Evolutionary conservation across 495 filamentous ascomycete genomes (phyloP).

Genomic region (Tuber aestivum): DNA sequence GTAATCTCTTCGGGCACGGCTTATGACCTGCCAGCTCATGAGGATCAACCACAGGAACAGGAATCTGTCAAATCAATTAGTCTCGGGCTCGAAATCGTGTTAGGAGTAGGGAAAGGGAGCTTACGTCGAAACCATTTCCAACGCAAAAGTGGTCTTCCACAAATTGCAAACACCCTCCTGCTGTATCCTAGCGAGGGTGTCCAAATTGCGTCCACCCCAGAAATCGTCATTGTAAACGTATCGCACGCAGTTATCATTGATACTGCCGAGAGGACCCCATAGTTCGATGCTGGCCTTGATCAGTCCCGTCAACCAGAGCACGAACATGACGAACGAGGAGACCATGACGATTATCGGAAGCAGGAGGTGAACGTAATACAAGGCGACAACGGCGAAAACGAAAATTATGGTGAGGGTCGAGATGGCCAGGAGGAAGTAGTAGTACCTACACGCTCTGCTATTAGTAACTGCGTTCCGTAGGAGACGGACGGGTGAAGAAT

Average conservation of each 20-base stretch:
- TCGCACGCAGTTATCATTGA: slow-evolving; percentile 72
- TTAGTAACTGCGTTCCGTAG: slow-evolving; percentile 8
- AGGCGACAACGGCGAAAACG: slow-evolving; percentile 62
- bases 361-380: slow-evolving; percentile 71
- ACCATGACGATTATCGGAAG: slow-evolving; percentile 86
- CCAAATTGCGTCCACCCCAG: slow-evolving; percentile 55
- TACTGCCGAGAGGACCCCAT: slow-evolving; percentile 68
- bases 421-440: slow-evolving; percentile 81
- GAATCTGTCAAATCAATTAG: slow-evolving; percentile 69
- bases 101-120: background rate
- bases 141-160: slow-evolving; percentile 58
- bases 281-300: slow-evolving; percentile 85
- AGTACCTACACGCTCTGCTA: slow-evolving; percentile 59
- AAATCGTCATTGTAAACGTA: slow-evolving; percentile 57
- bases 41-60: slow-evolving; percentile 94
- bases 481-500: background rate
- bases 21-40: slow-evolving; percentile 74
- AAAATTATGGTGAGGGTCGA: slow-evolving; percentile 65
- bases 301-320: slow-evolving; percentile 85
- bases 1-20: slow-evolving; percentile 30
- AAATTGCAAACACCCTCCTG: slow-evolving; percentile 78
- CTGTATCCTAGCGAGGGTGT: slow-evolving; percentile 79
- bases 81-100: slow-evolving; percentile 53
- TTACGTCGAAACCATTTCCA: slow-evolving; percentile 44
- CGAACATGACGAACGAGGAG: slow-evolving; percentile 86